Evolutionary conservation across 2,329 filamentous ascomycete species (phyloP), one percentile per base, ranked within the genome.

Genomic region (Trichoderma atrobrunneum): DNA sequence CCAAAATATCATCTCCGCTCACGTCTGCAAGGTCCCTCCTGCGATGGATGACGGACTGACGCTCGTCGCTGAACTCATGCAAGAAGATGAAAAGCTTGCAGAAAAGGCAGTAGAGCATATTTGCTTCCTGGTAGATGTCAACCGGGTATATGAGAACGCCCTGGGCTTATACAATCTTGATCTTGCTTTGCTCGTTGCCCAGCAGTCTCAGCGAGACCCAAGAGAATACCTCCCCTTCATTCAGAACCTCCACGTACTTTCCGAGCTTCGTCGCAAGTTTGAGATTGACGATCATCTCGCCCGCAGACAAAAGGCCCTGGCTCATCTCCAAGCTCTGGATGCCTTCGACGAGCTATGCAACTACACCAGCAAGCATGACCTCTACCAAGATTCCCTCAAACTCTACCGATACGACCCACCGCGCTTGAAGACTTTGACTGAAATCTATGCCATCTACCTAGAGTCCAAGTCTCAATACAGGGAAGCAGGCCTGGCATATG

Each of bases 91-190:
- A 56, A 87, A 90, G 67, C 86, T 95, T 75, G 93, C 94, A 0
- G 95, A 98, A 76, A 92, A 91, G 80, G 95, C 95, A 0, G 92
- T 98, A 26, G 94, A 98, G 79, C 96, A 99, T 78, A 98, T 99
- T 73, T 98, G 94, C 85, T 99, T 99, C 85, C 87, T 99, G 56
- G 93, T 95, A 0, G 96, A 99, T 81, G 92, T 97, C 60, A 97
- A 98, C 80, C 90, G 91, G 51, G 88, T 99, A 0, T 99, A 97
- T 78, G 93, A 98, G 74, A 91, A 95, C 73, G 93, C 96, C 0
- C 86, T 99, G 2, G 95, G 95, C 1, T 85, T 98, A 3, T 99
- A 99, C 79, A 91, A 98, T 78, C 88, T 99, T 3, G 94, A 97
- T 12, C 89, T 99, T 8, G 91, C 95, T 4, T 86, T 99, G 12